Evolutionary conservation across 192 early-diverging fungal genomes (phyloP).

Genomic region (Coemansia sp.): DNA sequence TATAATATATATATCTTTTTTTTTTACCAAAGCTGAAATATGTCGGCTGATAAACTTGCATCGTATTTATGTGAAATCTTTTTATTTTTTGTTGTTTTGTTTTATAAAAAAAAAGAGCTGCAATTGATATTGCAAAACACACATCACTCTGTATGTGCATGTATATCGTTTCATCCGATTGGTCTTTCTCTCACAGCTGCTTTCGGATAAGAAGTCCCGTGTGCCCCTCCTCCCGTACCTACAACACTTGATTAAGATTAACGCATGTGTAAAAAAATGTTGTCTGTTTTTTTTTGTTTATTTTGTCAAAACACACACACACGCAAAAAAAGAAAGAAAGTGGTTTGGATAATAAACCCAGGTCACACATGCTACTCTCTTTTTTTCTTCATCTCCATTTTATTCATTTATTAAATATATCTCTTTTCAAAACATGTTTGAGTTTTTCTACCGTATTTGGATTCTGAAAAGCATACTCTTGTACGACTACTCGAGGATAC

Average conservation of each 20-base stretch:
- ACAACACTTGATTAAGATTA: background rate
- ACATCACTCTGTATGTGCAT: too few species aligned
- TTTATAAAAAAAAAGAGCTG: too few species aligned
- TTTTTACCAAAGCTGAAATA: too few species aligned
- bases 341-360: too few species aligned
- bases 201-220: too few species aligned
- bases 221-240: background rate
- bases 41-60: too few species aligned
- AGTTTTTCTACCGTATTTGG: constrained; percentile 21
- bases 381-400: background rate
- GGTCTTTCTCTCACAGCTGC: too few species aligned
- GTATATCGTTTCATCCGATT: background rate
- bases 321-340: too few species aligned
- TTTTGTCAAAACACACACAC: background rate
- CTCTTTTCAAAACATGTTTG: constrained; percentile 20
- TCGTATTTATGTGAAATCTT: too few species aligned
- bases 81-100: background rate
- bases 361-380: too few species aligned
- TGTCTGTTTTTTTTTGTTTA: too few species aligned
- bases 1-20: background rate
- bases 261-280: background rate
- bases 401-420: background rate
- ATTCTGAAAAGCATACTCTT: constrained; percentile 6
- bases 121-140: too few species aligned
- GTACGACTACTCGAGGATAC: constrained; percentile 9